Evolutionary conservation across 2,329 filamentous ascomycete genomes (phyloP), one percentile per base, ranked within the genome.

Genomic region (Trichoderma sp.): DNA sequence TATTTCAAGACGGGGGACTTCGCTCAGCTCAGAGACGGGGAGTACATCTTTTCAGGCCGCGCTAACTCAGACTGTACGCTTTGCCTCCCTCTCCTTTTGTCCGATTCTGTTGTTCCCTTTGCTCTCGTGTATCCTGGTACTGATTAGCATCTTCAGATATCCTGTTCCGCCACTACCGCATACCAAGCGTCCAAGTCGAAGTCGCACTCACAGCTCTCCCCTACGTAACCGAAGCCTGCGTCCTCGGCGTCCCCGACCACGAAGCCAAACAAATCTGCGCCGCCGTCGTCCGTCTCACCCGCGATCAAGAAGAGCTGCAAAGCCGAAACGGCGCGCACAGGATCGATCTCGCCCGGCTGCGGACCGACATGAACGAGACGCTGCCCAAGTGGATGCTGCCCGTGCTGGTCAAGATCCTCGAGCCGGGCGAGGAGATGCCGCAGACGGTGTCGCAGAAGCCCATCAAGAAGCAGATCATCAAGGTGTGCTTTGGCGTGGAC

Each of bases 1-100:
- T 97, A 92, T 92, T 96, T 97, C 83, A 89, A 89, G 73, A 96
- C 92, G 0, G 93, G 93, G 58, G 93, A 97, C 74, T 91, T 96
- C 69, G 90, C 87, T 73, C 84, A 87, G 65, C 82, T 97, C 17
- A 92, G 45, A 12, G 65, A 68, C n/a, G 69, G 69, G 47, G 68
- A 71, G 21, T 70, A 65, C 28, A 51, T 68, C 7, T 72, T 70
- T 39, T 66, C 66, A 10, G 70, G 71, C 14, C 67, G 69, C 21
- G 66, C 65, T 7, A 67, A 41, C 28, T 45, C 66, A 3, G 71
- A 72, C 41, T 68, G 71, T 70, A 57, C 45, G 68, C 34, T 44
- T n/a, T n/a, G 34, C 39, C 3, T 26, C 15, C 7, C 15, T n/a
- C 12, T 24, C 4, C n/a, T 15, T 41, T 7, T 19, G 21, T 24